Evolutionary conservation across 192 early-diverging fungal genomes (phyloP), one percentile per base, ranked within the genome.

Genomic region (Coemansia sp.): DNA sequence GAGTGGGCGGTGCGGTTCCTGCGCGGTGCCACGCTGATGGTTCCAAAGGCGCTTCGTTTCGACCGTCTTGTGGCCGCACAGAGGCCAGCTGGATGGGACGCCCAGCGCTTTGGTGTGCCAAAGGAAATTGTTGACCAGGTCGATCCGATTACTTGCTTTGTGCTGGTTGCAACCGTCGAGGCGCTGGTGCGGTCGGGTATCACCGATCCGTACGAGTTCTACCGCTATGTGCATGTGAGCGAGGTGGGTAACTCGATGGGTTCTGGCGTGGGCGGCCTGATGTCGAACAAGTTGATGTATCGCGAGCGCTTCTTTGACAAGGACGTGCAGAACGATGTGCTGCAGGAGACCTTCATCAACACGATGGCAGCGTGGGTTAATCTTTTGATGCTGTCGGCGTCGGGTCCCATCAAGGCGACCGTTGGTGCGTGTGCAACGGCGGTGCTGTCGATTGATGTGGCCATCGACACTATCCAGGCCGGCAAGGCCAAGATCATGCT

Each of bases 321-420:
- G 73, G 91, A 91, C 65, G 86, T 94, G 21, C 93, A 95, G 82
- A 90, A 91, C 74, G 95, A 97, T 71, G 92, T 95, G 74, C 86
- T 97, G 66, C 95, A 97, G 74, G 94, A 97, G 78, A 89, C 89
- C 47, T 97, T 97, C 86, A 95, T 95, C 85, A 95, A 95, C 88
- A 97, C 95, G 65, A 95, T 94, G 92, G 88, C 93, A 42, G 95
- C 93, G 55, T 97, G 95, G 95, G 87, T 97, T 71, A 97, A 97
- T 84, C 85, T 97, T 88, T 85, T 97, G 73, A 81, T 97, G 65
- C 85, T 97, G 41, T 95, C 93, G 15, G 88, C 93, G 32, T 94
- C 94, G 21, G 95, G 95, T 41, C 95, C 95, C 39, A 66, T 72
- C 55, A 72, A 72, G 63, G 47, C 70, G 18, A 93, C 64, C 4